Conservation (phyloP, 352 stramenopile species). For the Halophytophthora batemanensis region DNA sequence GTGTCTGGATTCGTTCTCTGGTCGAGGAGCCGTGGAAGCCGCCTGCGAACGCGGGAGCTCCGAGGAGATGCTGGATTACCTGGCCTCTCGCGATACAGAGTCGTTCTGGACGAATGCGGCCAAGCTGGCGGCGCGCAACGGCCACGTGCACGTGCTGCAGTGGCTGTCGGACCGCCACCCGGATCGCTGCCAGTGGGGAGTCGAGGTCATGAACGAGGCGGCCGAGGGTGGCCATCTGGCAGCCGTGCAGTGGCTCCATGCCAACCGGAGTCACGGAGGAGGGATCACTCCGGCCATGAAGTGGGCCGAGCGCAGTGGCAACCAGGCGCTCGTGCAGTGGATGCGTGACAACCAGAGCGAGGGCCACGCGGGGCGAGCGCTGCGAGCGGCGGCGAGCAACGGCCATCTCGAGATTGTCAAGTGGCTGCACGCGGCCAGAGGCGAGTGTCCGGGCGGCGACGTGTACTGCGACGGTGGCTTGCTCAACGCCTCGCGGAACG, state of each 20-base stretch:
- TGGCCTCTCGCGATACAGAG: not conserved
- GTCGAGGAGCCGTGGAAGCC: not conserved
- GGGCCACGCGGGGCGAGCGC: not conserved
- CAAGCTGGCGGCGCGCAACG: slow-evolving; percentile 8
- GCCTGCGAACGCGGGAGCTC: not conserved
- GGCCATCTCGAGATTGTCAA: not conserved
- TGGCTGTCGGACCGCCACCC: slow-evolving; percentile 13
- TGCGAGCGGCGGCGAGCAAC: not conserved
- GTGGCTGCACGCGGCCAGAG: not conserved
- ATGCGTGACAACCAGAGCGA: not conserved
- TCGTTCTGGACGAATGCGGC: slow-evolving; percentile 1
- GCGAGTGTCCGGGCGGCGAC: too few relatives aligned
- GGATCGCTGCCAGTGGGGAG: not conserved
- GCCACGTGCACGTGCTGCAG: slow-evolving; percentile 23
- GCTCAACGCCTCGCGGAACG: not conserved
- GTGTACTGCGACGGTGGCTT: too few relatives aligned
- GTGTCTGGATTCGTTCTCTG: not conserved
- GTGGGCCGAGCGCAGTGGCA: not conserved
- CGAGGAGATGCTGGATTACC: not conserved
- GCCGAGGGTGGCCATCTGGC: not conserved
- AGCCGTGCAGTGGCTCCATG: slow-evolving; percentile 1
- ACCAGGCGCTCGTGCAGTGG: not conserved
- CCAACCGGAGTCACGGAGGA: not conserved
- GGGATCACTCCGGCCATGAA: not conserved
- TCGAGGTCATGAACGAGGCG: not conserved